phyloP scores from a whole-genome alignment of 257 asterid species.

The Anisodus tanguticus region DNA sequence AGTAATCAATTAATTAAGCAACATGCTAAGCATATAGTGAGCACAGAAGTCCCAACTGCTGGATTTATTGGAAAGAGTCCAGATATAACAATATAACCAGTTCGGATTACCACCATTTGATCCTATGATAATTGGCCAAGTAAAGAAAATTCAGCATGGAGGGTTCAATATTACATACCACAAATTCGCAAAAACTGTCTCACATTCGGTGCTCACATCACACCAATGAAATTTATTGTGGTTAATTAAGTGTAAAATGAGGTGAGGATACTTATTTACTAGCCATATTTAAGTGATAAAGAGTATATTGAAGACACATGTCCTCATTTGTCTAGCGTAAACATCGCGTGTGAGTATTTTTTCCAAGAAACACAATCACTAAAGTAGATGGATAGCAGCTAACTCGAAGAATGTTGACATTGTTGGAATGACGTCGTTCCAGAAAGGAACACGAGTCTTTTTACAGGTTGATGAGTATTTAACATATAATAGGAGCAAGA shows the following conservation, averaged over 20 bases:
- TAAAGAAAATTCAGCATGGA: neutral
- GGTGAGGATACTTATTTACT: too few species aligned
- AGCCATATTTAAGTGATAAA: neutral
- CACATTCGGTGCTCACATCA: too few species aligned
- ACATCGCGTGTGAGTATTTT: neutral
- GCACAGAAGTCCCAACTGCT: conserved; percentile 65
- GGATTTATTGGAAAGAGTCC: conserved; percentile 74
- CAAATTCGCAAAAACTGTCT: too few species aligned
- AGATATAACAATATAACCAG: conserved; percentile 56
- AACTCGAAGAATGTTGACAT: conserved; percentile 30
- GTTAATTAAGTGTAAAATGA: too few species aligned
- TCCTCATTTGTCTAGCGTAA: too few species aligned
- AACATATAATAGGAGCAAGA: too few species aligned
- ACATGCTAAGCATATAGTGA: conserved; percentile 57
- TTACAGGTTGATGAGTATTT: too few species aligned
- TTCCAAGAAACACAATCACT: too few species aligned
- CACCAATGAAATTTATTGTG: too few species aligned
- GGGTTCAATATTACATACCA: too few species aligned
- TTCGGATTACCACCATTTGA: conserved; percentile 85
- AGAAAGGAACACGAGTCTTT: conserved; percentile 22
- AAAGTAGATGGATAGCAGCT: neutral
- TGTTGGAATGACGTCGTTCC: conserved; percentile 11
- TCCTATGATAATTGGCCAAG: conserved; percentile 31
- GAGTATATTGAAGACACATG: neutral
- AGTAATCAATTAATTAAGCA: neutral